Base-by-base conservation (phyloP, 23 red algal species). In the Gracilariopsis chorda region DNA sequence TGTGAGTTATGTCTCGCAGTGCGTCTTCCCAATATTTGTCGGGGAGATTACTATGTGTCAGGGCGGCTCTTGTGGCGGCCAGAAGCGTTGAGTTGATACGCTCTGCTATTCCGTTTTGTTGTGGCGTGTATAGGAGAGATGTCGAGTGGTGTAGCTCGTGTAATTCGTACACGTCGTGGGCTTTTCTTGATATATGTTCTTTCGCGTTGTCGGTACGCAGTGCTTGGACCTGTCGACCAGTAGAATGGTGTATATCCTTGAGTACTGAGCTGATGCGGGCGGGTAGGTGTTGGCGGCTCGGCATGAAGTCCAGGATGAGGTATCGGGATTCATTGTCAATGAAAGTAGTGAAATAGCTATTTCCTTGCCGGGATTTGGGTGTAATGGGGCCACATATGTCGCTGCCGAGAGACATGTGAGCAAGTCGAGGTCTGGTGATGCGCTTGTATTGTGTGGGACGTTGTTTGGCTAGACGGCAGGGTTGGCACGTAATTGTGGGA, bases 191-290 rank as follows among this genome's bases (percentile, higher is more conserved):
- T 56, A 53, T 23, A 42, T 80, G 55, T 53, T 80, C 75, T 80
- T 80, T 80, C 24, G 75, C 75, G 41, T 80, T 51, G 7, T 80
- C 75, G 20, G 75, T n/a, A n/a, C n/a, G n/a, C n/a, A n/a, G n/a
- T n/a, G n/a, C n/a, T n/a, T n/a, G n/a, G n/a, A n/a, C n/a, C n/a
- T n/a, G n/a, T n/a, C n/a, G n/a, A n/a, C n/a, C n/a, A n/a, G n/a
- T n/a, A n/a, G n/a, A n/a, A n/a, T n/a, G n/a, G n/a, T n/a, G n/a
- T n/a, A n/a, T n/a, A n/a, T n/a, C n/a, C n/a, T n/a, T n/a, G n/a
- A n/a, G n/a, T n/a, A n/a, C n/a, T n/a, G n/a, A n/a, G n/a, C n/a
- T n/a, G n/a, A n/a, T n/a, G n/a, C n/a, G n/a, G n/a, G n/a, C n/a
- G n/a, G n/a, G n/a, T n/a, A n/a, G n/a, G n/a, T n/a, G n/a, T n/a